Conservation (phyloP, 176 grass and related monocot species). For the Oryza officinalis region DNA sequence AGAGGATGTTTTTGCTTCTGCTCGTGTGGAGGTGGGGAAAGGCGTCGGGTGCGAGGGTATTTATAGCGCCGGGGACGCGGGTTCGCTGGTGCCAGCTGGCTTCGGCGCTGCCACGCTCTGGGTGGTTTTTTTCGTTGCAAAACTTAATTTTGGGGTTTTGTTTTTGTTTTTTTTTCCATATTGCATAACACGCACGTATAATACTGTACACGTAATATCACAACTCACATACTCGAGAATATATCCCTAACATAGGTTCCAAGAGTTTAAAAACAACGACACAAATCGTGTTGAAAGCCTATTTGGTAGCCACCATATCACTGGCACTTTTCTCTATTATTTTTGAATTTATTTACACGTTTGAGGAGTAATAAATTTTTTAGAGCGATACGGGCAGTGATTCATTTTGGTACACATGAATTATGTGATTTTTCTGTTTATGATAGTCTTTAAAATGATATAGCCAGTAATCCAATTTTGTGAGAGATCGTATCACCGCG, state of each 20-base stretch:
- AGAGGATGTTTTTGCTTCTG: neutral
- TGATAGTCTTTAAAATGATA: neutral
- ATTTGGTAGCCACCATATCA: too few species aligned
- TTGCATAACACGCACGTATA: too few species aligned
- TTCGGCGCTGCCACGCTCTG: neutral
- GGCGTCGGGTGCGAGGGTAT: neutral
- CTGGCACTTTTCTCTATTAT: too few species aligned
- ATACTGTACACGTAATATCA: too few species aligned
- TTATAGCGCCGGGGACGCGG: conserved; percentile 31
- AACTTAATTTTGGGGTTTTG: neutral
- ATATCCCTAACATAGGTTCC: too few species aligned
- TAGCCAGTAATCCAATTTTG: neutral
- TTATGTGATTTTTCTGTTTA: neutral
- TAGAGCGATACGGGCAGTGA: too few species aligned
- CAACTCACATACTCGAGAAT: too few species aligned
- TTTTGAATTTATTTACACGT: too few species aligned
- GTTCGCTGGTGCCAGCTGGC: conserved; percentile 13
- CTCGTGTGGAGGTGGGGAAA: conserved; percentile 20
- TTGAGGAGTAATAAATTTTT: too few species aligned
- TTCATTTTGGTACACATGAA: neutral
- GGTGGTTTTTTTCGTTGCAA: neutral
- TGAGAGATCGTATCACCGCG: neutral
- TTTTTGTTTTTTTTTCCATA: neutral
- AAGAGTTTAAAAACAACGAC: too few species aligned
- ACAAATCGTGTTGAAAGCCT: too few species aligned